phyloP scores from a whole-genome alignment of 2,329 filamentous ascomycete genomes.

The Teratosphaeria viscida region DNA sequence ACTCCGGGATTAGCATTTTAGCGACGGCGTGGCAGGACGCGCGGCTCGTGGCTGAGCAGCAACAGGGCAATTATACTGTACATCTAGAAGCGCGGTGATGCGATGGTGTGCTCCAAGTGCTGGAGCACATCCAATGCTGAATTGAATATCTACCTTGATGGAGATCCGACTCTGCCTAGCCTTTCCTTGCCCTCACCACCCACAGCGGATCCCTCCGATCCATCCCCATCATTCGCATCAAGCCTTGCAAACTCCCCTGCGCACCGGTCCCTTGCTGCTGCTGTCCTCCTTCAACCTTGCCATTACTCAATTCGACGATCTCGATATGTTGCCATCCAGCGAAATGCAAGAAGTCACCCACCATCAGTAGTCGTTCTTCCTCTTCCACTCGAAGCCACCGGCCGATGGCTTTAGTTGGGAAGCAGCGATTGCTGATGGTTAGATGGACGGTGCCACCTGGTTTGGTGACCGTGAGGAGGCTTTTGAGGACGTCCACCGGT shows the following conservation, averaged over 20 bases:
- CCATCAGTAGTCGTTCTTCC: slow-evolving; percentile 37
- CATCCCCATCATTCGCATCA: slow-evolving; percentile 26
- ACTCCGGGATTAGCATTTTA: not conserved
- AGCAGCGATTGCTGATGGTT: slow-evolving; percentile 42
- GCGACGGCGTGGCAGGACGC: not conserved
- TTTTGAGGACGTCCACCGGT: slow-evolving; percentile 36
- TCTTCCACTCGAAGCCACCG: slow-evolving; percentile 39
- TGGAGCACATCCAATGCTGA: not conserved
- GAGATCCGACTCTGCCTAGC: not conserved
- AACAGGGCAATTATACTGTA: not conserved
- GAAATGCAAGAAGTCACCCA: slow-evolving; percentile 43
- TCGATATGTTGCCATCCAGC: slow-evolving; percentile 43
- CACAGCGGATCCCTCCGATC: slow-evolving; percentile 32
- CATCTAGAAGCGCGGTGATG: not conserved
- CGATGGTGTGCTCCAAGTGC: not conserved
- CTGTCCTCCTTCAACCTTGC: slow-evolving; percentile 16
- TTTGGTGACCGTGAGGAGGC: slow-evolving; percentile 31
- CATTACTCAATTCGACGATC: slow-evolving; percentile 41
- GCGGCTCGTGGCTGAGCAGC: not conserved
- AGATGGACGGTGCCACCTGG: slow-evolving; percentile 39
- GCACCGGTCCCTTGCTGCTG: slow-evolving; percentile 3
- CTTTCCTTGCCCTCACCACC: slow-evolving; percentile 32
- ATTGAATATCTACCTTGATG: not conserved
- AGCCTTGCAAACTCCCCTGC: slow-evolving; percentile 16
- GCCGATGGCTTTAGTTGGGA: slow-evolving; percentile 42